Conservation (phyloP, 352 stramenopile species). For the Phytophthora macrochlamydospora region DNA sequence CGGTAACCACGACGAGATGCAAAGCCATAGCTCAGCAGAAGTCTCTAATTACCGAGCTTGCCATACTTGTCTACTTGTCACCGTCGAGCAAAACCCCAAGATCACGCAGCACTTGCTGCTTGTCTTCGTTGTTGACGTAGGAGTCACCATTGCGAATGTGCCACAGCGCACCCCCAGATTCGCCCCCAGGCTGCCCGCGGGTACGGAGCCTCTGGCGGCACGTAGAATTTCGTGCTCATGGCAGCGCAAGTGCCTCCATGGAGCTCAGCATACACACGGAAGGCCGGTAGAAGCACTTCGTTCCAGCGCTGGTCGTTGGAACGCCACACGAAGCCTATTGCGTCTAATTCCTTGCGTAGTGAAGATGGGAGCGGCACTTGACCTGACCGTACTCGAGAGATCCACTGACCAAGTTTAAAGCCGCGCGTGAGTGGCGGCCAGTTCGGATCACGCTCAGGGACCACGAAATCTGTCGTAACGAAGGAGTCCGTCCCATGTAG, state of each 20-base stretch:
- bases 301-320: slow-evolving; percentile 77
- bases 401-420: slow-evolving; percentile 79
- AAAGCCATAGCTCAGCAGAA: slow-evolving; percentile 8
- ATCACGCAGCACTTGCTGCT: slow-evolving; percentile 57
- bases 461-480: slow-evolving; percentile 74
- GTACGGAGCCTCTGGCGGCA: slow-evolving; percentile 64
- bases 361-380: slow-evolving; percentile 45
- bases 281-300: slow-evolving; percentile 67
- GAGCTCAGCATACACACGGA: slow-evolving; percentile 58
- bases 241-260: slow-evolving; percentile 59
- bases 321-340: slow-evolving; percentile 71
- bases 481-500: slow-evolving; percentile 51
- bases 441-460: slow-evolving; percentile 52
- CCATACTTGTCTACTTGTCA: slow-evolving; percentile 1
- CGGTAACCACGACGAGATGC: neutral
- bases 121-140: slow-evolving; percentile 71
- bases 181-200: slow-evolving; percentile 60
- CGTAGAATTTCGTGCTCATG: slow-evolving; percentile 81
- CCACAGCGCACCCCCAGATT: slow-evolving; percentile 82
- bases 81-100: slow-evolving; percentile 55
- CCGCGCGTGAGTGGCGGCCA: slow-evolving; percentile 63
- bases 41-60: slow-evolving; percentile 17
- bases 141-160: slow-evolving; percentile 87
- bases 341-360: slow-evolving; percentile 59
- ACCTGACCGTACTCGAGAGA: slow-evolving; percentile 60